A percentile compares a stretch with the other conserved stretches of the same genome.
Evolutionary conservation across 1,284 basidiomycete genomes (phyloP).

Genomic region (Ustilago vetiveriae): DNA sequence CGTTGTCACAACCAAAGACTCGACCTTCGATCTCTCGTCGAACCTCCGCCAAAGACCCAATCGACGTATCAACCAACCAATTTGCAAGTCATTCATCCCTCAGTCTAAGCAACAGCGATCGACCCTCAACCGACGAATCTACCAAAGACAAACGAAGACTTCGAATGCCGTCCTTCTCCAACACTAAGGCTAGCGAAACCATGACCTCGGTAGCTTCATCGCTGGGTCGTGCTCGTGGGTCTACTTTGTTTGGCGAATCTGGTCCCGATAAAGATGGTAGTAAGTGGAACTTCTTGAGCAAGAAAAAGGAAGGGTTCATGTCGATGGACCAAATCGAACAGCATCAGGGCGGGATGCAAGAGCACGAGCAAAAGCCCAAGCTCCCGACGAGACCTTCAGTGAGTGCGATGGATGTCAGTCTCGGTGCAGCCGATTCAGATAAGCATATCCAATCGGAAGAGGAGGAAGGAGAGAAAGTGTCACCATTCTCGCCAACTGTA

Average conservation of each 20-base stretch:
- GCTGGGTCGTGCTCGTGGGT: conserved; percentile 15
- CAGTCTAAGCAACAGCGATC: conserved; percentile 20
- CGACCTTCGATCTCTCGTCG: conserved; percentile 29
- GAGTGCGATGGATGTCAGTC: conserved; percentile 18
- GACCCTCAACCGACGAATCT: conserved; percentile 1
- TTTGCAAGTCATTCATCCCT: conserved; percentile 28
- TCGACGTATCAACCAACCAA: conserved; percentile 12
- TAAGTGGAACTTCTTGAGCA: conserved; percentile 38
- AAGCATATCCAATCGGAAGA: conserved; percentile 11
- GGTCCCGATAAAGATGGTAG: conserved; percentile 40
- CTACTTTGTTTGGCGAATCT: conserved; percentile 8
- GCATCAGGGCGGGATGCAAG: too few species aligned
- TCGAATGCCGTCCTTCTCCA: conserved; percentile 41
- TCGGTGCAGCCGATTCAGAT: conserved; percentile 18
- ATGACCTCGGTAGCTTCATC: conserved; percentile 32
- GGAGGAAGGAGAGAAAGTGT: too few species aligned
- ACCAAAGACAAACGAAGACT: conserved; percentile 28
- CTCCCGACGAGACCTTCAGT: conserved; percentile 17
- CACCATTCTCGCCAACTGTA: conserved; percentile 21
- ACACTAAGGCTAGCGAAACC: conserved; percentile 17
- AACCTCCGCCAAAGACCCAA: conserved; percentile 23
- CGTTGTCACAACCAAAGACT: conserved; percentile 12
- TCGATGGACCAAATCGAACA: conserved; percentile 23
- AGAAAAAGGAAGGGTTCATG: conserved; percentile 38
- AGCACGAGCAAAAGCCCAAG: too few species aligned